These are phyloP conservation scores for Lepiota subincarnata DNA, from an alignment of 768 basidiomycete genomes.

Conservation along the genomic window DNA sequence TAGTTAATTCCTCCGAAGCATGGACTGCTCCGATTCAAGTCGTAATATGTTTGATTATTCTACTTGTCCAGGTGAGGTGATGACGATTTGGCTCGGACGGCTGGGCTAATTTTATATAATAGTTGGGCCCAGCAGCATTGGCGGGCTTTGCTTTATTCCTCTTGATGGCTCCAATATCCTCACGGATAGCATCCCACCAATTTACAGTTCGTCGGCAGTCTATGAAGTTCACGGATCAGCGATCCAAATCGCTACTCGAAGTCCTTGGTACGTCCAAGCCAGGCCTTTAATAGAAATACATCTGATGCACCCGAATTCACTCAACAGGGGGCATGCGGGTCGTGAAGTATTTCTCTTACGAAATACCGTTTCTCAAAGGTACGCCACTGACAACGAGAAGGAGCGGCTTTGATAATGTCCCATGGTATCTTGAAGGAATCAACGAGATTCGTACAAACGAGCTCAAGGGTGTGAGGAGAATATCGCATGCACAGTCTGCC, in stretches of 20 bases:
- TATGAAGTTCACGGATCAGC: slow-evolving; percentile 59
- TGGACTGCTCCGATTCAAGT: slow-evolving; percentile 73
- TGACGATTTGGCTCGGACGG: background rate
- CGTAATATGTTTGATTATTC: slow-evolving; percentile 52
- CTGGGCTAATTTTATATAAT: background rate
- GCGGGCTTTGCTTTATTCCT: slow-evolving; percentile 68
- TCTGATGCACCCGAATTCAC: background rate
- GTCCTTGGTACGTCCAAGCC: slow-evolving; percentile 40
- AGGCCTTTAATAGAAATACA: background rate
- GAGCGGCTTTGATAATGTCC: background rate
- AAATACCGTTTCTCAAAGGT: slow-evolving; percentile 58
- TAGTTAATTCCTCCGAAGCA: slow-evolving; percentile 20
- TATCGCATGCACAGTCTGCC: slow-evolving; percentile 57
- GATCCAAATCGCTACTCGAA: slow-evolving; percentile 63
- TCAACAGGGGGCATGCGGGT: slow-evolving; percentile 56
- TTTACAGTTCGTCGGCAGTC: slow-evolving; percentile 49
- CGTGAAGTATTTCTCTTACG: slow-evolving; percentile 77
- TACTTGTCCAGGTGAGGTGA: slow-evolving; percentile 47
- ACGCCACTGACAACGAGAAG: background rate
- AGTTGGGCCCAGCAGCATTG: slow-evolving; percentile 69
- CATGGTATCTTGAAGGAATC: slow-evolving; percentile 37
- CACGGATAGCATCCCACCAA: slow-evolving; percentile 57
- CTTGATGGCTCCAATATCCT: slow-evolving; percentile 58
- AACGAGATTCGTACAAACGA: slow-evolving; percentile 50
- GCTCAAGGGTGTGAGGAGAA: slow-evolving; percentile 49